Evolutionary conservation across 257 asterid species (phyloP), one percentile per base, ranked within the genome.

Genomic region (Scutellaria baicalensis): DNA sequence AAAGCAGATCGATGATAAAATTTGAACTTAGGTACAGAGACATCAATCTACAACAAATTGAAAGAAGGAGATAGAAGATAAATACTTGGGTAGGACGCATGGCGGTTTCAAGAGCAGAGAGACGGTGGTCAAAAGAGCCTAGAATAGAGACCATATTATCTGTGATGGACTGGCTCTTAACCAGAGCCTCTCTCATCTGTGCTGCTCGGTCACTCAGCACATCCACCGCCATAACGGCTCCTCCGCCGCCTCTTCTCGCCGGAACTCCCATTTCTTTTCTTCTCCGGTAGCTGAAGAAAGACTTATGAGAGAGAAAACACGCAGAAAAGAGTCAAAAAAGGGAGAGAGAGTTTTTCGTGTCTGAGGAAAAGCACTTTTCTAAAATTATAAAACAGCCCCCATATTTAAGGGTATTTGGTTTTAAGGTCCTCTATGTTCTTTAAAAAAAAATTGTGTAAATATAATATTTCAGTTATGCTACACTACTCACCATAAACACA

Each of bases 101-200:
- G 75, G 93, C 93, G 72, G 86, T 82, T 75, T 87, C 90, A 16
- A 87, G 88, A 35, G 90, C 81, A 23, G 93, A 87, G 66, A 87
- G 90, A 16, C 93, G 90, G 68, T 87, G 90, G 70, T 87, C 93
- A 69, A 87, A 87, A 33, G 93, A 87, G 17, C 93, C 93, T 58
- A 87, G 73, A 79, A 87, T 87, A 55, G 90, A 75, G 64, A 84
- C 90, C 90, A 84, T 87, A 6, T 79, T 87, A 71, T 84, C 90
- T 9, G 90, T 87, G 62, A 84, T 84, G 21, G 86, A 83, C 71
- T 87, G 90, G 76, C 88, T 84, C 82, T 87, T 87, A 64, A 77
- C 76, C 78, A 87, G 83, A 62, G 88, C 79, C 74, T 82, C 90
- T 66, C 93, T 77, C 93, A 84, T 87, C 68, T 72, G 80, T 13